These are phyloP conservation scores for Pseudocercospora vitis DNA, from an alignment of 2,329 filamentous ascomycete genomes.

Conservation along the genomic window DNA sequence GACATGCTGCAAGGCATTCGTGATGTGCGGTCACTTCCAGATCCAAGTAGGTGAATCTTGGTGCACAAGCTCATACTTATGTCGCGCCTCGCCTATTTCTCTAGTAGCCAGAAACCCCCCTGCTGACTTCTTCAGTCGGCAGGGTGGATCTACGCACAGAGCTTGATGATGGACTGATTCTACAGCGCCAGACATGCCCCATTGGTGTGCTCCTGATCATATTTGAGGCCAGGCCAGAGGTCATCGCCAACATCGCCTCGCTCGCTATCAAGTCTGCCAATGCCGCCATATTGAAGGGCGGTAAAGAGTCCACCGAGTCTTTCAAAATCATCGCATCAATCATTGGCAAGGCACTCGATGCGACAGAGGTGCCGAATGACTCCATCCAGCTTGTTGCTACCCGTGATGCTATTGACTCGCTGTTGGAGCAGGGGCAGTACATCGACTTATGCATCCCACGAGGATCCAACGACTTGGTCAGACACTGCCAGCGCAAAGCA, in stretches of 20 bases:
- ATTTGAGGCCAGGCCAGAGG: slow-evolving; percentile 95
- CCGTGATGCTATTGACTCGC: slow-evolving; percentile 81
- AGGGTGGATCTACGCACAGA: slow-evolving; percentile 78
- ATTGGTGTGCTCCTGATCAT: slow-evolving; percentile 98
- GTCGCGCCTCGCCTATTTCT: background rate
- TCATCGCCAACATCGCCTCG: slow-evolving; percentile 96
- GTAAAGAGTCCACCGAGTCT: slow-evolving; percentile 93
- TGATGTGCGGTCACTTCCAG: slow-evolving; percentile 78
- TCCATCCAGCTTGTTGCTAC: slow-evolving; percentile 94
- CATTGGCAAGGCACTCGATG: slow-evolving; percentile 74
- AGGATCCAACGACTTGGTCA: slow-evolving; percentile 84
- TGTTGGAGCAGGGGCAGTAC: slow-evolving; percentile 80
- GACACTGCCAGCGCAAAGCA: slow-evolving; percentile 84
- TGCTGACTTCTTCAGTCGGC: slow-evolving; percentile 62
- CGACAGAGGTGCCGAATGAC: slow-evolving; percentile 74
- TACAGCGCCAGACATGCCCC: slow-evolving; percentile 88
- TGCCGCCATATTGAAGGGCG: slow-evolving; percentile 93
- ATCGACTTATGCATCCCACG: slow-evolving; percentile 96
- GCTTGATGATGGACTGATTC: slow-evolving; percentile 78
- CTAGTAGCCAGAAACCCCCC: slow-evolving; percentile 15
- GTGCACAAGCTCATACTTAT: background rate
- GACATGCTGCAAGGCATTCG: slow-evolving; percentile 96
- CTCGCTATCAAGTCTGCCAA: slow-evolving; percentile 97
- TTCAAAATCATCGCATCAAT: slow-evolving; percentile 86
- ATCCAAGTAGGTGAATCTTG: slow-evolving; percentile 66